phyloP scores from a whole-genome alignment of 805 yeast genomes.

The Debaryomyces castellii region DNA sequence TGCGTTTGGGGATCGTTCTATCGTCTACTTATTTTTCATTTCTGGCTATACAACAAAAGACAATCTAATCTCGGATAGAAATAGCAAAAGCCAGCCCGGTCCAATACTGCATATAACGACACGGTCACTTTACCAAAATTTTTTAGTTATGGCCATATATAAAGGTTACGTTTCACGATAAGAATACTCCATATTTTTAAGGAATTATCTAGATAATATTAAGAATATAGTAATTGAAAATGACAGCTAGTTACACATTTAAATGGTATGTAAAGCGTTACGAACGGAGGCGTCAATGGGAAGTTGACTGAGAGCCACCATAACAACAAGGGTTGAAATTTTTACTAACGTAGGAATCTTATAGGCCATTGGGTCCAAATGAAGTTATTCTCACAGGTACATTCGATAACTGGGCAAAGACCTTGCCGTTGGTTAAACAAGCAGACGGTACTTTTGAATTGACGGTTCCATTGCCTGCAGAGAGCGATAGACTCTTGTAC shows the following conservation, averaged over 20 bases:
- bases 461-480: conserved; percentile 53
- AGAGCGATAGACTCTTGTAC: conserved; percentile 44
- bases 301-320: too few species aligned
- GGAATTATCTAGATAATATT: background rate
- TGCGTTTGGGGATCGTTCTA: background rate
- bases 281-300: too few species aligned
- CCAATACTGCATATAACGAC: background rate
- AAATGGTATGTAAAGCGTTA: conserved; percentile 34
- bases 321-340: background rate
- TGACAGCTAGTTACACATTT: conserved; percentile 37
- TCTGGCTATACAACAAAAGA: background rate
- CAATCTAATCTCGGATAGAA: background rate
- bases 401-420: conserved; percentile 65
- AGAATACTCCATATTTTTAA: background rate
- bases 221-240: conserved; percentile 6
- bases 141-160: background rate
- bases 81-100: conserved; percentile 5
- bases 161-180: background rate
- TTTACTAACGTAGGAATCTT: conserved; percentile 25
- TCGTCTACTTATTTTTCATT: background rate
- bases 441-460: conserved; percentile 60
- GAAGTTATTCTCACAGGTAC: conserved; percentile 70
- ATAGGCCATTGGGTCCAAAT: conserved; percentile 45
- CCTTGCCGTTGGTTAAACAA: conserved; percentile 59
- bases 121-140: background rate